These are phyloP conservation scores for Leccinum truebloodii DNA, from an alignment of 768 basidiomycete species.

Conservation along the genomic window DNA sequence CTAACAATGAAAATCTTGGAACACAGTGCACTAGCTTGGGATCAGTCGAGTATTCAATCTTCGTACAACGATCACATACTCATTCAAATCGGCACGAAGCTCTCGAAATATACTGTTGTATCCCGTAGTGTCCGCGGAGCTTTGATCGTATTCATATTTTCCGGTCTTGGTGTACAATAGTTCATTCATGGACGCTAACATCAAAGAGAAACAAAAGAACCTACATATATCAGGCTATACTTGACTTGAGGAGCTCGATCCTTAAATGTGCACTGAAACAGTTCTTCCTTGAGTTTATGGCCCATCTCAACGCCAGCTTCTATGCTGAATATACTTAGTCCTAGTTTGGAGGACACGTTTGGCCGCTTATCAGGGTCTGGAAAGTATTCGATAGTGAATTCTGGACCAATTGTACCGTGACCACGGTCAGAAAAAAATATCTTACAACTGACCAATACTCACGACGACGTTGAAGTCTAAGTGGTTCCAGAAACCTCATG, in stretches of 20 bases:
- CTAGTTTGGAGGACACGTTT: slow-evolving; percentile 7
- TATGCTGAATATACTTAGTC: slow-evolving; percentile 32
- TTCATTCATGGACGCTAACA: neutral
- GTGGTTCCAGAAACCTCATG: slow-evolving; percentile 58
- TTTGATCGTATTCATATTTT: slow-evolving; percentile 9
- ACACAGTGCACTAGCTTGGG: slow-evolving; percentile 49
- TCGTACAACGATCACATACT: slow-evolving; percentile 6
- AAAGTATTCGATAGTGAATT: neutral
- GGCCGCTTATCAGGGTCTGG: neutral
- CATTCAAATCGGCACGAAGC: slow-evolving; percentile 13
- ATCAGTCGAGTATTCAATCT: slow-evolving; percentile 1
- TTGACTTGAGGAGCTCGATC: neutral
- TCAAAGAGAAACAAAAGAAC: neutral
- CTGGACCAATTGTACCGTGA: neutral
- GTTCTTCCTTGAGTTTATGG: neutral
- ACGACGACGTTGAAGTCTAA: slow-evolving; percentile 54
- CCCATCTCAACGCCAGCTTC: neutral
- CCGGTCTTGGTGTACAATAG: neutral
- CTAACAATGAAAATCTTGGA: slow-evolving; percentile 81
- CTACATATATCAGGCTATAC: slow-evolving; percentile 13
- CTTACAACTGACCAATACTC: neutral
- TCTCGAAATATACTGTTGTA: slow-evolving; percentile 3
- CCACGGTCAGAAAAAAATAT: neutral
- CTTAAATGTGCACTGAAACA: slow-evolving; percentile 6
- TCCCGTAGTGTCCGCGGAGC: neutral